Conservation (phyloP, 192 early-diverging fungal genomes). For the Coemansia sp. region DNA sequence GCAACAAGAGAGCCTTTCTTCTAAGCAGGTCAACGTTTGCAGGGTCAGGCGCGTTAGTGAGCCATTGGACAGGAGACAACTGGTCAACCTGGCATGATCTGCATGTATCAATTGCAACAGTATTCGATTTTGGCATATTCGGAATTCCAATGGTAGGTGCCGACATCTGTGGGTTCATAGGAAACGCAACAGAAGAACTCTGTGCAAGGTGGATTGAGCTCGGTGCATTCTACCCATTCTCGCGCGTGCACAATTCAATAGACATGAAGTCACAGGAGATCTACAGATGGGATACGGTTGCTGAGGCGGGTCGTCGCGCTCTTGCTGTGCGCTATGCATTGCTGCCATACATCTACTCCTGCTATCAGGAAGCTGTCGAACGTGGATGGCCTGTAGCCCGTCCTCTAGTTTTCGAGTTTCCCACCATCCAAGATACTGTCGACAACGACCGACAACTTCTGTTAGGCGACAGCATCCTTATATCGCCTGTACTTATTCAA, state of each 20-base stretch:
- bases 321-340: conserved; percentile 60
- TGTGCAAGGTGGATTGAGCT: conserved; percentile 66
- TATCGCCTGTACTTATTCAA: conserved; percentile 60
- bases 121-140: conserved; percentile 68
- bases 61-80: conserved; percentile 62
- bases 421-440: conserved; percentile 21
- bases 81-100: conserved; percentile 59
- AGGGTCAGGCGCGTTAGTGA: conserved; percentile 56
- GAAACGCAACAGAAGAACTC: conserved; percentile 60
- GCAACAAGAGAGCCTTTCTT: conserved; percentile 59
- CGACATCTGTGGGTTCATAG: conserved; percentile 71
- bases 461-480: conserved; percentile 58
- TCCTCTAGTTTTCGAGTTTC: conserved; percentile 59
- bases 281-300: conserved; percentile 59
- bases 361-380: conserved; percentile 51
- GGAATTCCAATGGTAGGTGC: conserved; percentile 70
- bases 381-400: conserved; percentile 59
- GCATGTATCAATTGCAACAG: conserved; percentile 59
- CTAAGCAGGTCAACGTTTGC: conserved; percentile 65
- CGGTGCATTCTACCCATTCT: conserved; percentile 64
- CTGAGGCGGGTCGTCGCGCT: conserved; percentile 57
- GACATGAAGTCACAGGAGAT: conserved; percentile 58
- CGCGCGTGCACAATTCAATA: conserved; percentile 64
- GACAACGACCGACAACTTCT: conserved; percentile 63
- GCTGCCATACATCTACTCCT: conserved; percentile 65